These are phyloP conservation scores for Aspergillus awamori DNA, from an alignment of 2,329 filamentous ascomycete species.

Conservation along the genomic window DNA sequence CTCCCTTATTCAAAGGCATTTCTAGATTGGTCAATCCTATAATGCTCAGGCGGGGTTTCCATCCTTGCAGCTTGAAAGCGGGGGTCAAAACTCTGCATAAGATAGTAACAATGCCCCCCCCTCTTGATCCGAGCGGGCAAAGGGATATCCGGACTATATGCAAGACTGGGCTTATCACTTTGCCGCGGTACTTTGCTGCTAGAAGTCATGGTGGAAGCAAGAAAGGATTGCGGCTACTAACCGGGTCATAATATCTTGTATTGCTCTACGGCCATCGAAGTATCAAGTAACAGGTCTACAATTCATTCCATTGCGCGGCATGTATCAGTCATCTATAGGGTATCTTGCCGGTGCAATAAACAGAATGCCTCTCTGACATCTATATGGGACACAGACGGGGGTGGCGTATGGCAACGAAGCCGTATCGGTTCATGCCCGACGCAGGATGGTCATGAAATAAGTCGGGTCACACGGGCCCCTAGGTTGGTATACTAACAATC, in stretches of 20 bases:
- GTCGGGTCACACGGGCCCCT: not conserved
- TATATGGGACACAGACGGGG: not conserved
- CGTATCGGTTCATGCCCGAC: not conserved
- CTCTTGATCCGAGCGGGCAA: not conserved
- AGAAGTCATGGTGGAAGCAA: not conserved
- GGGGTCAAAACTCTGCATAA: not conserved
- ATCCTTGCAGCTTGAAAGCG: not conserved
- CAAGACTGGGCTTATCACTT: not conserved
- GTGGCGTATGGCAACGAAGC: not conserved
- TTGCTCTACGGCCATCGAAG: too few relatives aligned
- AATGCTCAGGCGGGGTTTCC: not conserved
- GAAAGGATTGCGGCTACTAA: too few relatives aligned
- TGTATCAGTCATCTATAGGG: slow-evolving; percentile 18
- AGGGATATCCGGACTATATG: not conserved
- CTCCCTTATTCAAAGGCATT: not conserved
- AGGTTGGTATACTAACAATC: not conserved
- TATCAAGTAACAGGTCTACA: not conserved
- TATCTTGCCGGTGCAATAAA: slow-evolving; percentile 14
- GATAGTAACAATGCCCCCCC: not conserved
- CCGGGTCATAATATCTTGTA: too few relatives aligned
- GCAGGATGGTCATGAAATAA: not conserved
- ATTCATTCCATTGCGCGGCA: slow-evolving; percentile 1
- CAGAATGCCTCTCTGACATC: slow-evolving; percentile 8
- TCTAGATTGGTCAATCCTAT: not conserved
- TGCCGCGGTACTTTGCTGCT: not conserved